Percentiles rank a stretch among this genome's conserved stretches.
These are phyloP conservation scores for Plasmodium gonderi DNA, from an alignment of 169 alveolate species.

Conservation along the genomic window DNA sequence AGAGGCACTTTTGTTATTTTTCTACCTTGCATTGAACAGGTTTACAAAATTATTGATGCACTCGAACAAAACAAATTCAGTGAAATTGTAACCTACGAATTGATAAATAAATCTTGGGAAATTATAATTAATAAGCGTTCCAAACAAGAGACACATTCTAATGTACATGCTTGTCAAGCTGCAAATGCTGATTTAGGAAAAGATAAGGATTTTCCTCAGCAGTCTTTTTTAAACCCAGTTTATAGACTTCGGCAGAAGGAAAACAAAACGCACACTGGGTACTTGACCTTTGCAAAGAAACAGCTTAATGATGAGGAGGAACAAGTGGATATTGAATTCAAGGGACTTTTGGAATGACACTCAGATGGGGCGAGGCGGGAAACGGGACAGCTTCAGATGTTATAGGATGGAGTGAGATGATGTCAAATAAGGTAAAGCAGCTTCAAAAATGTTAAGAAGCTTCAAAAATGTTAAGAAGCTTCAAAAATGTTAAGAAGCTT, in stretches of 20 bases:
- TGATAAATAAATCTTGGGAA: slow-evolving; percentile 90
- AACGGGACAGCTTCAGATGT: no score
- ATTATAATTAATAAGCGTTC: slow-evolving; percentile 76
- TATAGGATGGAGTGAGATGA: no score
- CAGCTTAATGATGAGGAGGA: slow-evolving; percentile 50
- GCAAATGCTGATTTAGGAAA: not conserved
- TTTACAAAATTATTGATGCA: slow-evolving; percentile 83
- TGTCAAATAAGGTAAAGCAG: no score
- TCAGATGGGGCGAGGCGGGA: no score
- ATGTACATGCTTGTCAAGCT: not conserved
- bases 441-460: no score
- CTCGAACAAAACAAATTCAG: slow-evolving; percentile 46
- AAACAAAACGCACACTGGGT: slow-evolving; percentile 74
- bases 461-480: no score
- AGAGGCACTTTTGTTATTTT: slow-evolving; percentile 88
- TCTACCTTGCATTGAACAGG: slow-evolving; percentile 93
- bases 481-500: no score
- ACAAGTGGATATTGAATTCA: slow-evolving; percentile 38
- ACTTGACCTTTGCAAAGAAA: slow-evolving; percentile 54
- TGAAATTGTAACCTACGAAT: slow-evolving; percentile 89
- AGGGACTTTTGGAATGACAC: not conserved
- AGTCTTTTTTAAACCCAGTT: not conserved
- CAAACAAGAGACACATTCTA: not conserved
- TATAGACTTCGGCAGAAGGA: slow-evolving; percentile 54
- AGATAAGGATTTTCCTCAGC: not conserved